Evolutionary conservation across 2,329 filamentous ascomycete species (phyloP).

Genomic region (Pseudogymnoascus sp.): DNA sequence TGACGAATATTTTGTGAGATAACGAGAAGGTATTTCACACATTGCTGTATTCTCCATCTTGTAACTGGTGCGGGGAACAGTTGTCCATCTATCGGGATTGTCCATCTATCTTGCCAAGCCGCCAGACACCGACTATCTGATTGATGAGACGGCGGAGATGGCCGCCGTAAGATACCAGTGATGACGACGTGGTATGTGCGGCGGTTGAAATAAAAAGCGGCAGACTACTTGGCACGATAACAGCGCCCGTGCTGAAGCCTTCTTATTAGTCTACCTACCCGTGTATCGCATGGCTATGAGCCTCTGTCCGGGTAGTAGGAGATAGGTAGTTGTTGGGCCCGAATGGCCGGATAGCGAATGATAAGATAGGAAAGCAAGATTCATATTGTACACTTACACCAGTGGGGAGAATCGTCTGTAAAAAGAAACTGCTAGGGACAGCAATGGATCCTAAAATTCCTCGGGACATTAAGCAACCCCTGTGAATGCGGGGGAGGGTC

Average conservation of each 20-base stretch:
- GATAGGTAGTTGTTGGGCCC: not conserved
- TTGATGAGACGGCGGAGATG: not conserved
- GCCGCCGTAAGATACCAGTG: not conserved
- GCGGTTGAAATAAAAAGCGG: not conserved
- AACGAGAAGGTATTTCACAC: not conserved
- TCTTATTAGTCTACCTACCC: not conserved
- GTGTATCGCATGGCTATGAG: not conserved
- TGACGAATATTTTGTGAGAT: not conserved
- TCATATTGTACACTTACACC: not conserved
- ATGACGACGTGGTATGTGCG: not conserved
- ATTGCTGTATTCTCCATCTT: not conserved
- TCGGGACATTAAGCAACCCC: not conserved
- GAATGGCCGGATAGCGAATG: not conserved
- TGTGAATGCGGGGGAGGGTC: not conserved
- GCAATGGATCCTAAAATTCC: not conserved
- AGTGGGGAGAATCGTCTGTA: not conserved
- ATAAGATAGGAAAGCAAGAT: not conserved
- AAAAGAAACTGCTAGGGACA: not conserved
- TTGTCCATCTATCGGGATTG: not conserved
- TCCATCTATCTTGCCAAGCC: not conserved
- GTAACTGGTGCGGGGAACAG: not conserved
- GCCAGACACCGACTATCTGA: not conserved
- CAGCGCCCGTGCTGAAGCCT: not conserved
- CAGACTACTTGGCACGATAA: not conserved
- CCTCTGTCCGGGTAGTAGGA: no score